These are phyloP conservation scores for Opeltia flavorubescens DNA, from an alignment of 495 filamentous ascomycete species.

Conservation along the genomic window DNA sequence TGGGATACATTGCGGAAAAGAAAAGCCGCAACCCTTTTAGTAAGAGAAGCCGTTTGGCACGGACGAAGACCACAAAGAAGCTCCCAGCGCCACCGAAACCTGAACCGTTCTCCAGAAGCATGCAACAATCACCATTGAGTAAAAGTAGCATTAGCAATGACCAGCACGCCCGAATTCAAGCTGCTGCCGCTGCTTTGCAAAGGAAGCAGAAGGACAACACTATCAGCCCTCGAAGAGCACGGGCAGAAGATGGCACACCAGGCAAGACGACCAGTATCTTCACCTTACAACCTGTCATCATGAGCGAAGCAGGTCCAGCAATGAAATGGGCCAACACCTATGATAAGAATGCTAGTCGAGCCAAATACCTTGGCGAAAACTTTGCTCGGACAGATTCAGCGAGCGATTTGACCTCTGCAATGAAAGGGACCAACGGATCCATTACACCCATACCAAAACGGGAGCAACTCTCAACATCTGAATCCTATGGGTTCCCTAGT, in stretches of 20 bases:
- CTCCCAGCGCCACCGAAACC: slow-evolving; percentile 20
- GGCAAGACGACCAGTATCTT: slow-evolving; percentile 84
- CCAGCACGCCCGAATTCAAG: slow-evolving; percentile 83
- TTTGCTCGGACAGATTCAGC: slow-evolving; percentile 49
- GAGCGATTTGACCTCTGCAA: slow-evolving; percentile 12
- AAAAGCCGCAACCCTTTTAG: slow-evolving; percentile 80
- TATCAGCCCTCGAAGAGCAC: slow-evolving; percentile 21
- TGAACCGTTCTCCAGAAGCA: slow-evolving; percentile 38
- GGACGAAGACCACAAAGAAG: slow-evolving; percentile 53
- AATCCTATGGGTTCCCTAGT: slow-evolving; percentile 14
- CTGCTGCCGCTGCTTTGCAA: slow-evolving; percentile 71
- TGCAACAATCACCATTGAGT: slow-evolving; percentile 39
- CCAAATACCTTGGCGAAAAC: slow-evolving; percentile 62
- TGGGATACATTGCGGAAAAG: slow-evolving; percentile 85
- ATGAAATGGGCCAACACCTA: slow-evolving; percentile 92
- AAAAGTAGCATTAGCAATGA: slow-evolving; percentile 84
- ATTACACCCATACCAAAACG: slow-evolving; percentile 13
- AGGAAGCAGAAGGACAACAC: slow-evolving; percentile 46
- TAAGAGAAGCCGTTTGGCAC: slow-evolving; percentile 46
- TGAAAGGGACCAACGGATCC: slow-evolving; percentile 9
- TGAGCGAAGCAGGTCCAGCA: slow-evolving; percentile 78
- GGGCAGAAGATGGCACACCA: slow-evolving; percentile 35
- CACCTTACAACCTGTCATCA: slow-evolving; percentile 72
- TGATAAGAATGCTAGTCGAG: slow-evolving; percentile 70
- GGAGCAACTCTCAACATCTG: slow-evolving; percentile 12